phyloP scores from a whole-genome alignment of 1,139 yeast species.

The Zygosaccharomyces sapae region DNA sequence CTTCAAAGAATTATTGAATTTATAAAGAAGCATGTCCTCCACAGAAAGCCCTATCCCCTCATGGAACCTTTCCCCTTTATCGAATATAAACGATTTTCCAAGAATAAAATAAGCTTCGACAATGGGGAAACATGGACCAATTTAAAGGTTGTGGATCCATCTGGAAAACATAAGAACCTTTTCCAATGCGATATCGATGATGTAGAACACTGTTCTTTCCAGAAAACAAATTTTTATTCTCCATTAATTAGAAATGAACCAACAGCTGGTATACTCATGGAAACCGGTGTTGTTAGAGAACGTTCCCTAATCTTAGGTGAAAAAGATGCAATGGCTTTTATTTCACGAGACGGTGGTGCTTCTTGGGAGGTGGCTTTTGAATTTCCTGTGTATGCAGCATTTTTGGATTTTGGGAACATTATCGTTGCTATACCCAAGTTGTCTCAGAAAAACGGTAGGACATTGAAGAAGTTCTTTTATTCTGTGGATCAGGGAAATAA shows the following conservation, averaged over 20 bases:
- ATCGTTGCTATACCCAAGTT: constrained; percentile 50
- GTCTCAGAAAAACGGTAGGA: no score
- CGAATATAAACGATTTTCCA: constrained; percentile 22
- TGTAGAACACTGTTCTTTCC: constrained; percentile 50
- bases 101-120: constrained; percentile 52
- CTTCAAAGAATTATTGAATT: no score
- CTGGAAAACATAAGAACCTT: constrained; percentile 34
- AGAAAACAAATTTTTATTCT: constrained; percentile 25
- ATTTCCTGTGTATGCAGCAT: constrained; percentile 53
- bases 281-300: constrained; percentile 52
- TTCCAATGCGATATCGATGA: constrained; percentile 59
- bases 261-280: constrained; percentile 69
- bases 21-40: no score
- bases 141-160: constrained; percentile 45
- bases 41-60: no score
- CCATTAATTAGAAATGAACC: constrained; percentile 45
- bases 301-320: constrained; percentile 28
- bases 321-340: constrained; percentile 42
- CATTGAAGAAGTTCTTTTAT: constrained; percentile 41
- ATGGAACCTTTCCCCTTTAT: background rate
- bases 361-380: constrained; percentile 60
- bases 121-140: constrained; percentile 63
- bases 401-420: constrained; percentile 80
- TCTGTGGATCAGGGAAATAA: constrained; percentile 73
- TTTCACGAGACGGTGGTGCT: constrained; percentile 76